Conservation (phyloP, 306 rosid genomes). For the Prunus salicina region DNA sequence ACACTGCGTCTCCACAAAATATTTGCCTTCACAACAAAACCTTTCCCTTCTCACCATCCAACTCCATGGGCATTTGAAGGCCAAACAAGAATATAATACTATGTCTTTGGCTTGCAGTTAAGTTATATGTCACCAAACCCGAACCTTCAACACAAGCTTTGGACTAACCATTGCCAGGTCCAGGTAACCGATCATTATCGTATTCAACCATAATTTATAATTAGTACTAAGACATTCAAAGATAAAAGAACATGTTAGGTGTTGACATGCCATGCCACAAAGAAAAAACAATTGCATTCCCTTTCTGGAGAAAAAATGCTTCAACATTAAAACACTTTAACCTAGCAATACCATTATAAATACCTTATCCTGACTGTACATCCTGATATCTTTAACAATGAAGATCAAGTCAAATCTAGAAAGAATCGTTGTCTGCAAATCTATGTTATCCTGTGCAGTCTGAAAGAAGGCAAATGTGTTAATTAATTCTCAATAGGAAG, state of each 20-base stretch:
- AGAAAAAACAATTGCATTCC: not conserved
- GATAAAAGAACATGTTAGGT: not conserved
- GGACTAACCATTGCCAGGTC: not conserved
- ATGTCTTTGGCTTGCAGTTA: too few relatives aligned
- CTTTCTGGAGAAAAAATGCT: slow-evolving; percentile 13
- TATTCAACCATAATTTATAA: not conserved
- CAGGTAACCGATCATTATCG: not conserved
- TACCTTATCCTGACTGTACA: slow-evolving; percentile 96
- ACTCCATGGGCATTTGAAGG: too few relatives aligned
- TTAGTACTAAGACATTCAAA: not conserved
- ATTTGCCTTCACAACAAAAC: too few relatives aligned
- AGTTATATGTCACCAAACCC: not conserved
- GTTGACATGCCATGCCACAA: slow-evolving; percentile 3
- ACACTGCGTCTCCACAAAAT: not conserved
- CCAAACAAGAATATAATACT: too few relatives aligned
- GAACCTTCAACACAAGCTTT: not conserved
- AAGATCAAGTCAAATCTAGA: slow-evolving; percentile 95
- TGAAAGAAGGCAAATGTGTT: slow-evolving; percentile 36
- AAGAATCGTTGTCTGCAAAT: slow-evolving; percentile 97
- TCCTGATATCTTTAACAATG: slow-evolving; percentile 95
- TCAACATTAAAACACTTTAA: not conserved
- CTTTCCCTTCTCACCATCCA: too few relatives aligned
- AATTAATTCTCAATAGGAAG: slow-evolving; percentile 23
- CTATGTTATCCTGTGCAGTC: slow-evolving; percentile 99
- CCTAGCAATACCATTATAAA: slow-evolving; percentile 14